phyloP scores from a whole-genome alignment of 2,329 filamentous ascomycete genomes.

The Pseudogymnoascus sp. region DNA sequence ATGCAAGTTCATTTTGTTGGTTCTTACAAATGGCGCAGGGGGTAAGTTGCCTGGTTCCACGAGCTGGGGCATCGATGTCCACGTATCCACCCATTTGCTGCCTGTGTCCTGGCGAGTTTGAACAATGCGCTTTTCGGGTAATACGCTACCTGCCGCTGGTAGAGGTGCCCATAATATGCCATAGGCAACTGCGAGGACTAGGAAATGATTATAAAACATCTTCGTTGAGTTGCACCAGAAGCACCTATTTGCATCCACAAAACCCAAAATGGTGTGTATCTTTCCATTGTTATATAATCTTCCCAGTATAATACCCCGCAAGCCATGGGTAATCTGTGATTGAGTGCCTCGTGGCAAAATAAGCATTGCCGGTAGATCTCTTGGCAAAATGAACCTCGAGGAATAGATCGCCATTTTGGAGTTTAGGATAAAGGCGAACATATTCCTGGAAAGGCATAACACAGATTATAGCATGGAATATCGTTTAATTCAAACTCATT shows the following conservation, averaged over 20 bases:
- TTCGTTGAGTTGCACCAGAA: not conserved
- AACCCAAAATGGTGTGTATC: not conserved
- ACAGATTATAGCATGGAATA: not conserved
- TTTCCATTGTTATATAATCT: not conserved
- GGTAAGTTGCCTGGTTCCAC: slow-evolving; percentile 56
- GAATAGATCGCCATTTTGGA: not conserved
- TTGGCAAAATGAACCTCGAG: not conserved
- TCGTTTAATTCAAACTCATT: not conserved
- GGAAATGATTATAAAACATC: not conserved
- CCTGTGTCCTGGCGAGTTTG: slow-evolving; percentile 19
- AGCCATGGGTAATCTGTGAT: not conserved
- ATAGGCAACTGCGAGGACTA: not conserved
- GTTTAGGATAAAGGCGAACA: not conserved
- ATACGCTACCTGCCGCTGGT: not conserved
- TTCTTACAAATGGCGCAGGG: slow-evolving; percentile 47
- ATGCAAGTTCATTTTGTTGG: too few relatives aligned
- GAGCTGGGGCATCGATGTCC: slow-evolving; percentile 59
- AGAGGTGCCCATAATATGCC: not conserved
- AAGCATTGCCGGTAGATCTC: not conserved
- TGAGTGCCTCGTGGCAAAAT: not conserved
- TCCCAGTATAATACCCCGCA: not conserved
- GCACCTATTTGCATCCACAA: not conserved
- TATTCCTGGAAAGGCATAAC: not conserved
- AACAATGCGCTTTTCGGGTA: not conserved
- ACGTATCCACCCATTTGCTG: slow-evolving; percentile 54